Conservation (phyloP, 2,329 filamentous ascomycete genomes). For the Microdochium bolleyi region DNA sequence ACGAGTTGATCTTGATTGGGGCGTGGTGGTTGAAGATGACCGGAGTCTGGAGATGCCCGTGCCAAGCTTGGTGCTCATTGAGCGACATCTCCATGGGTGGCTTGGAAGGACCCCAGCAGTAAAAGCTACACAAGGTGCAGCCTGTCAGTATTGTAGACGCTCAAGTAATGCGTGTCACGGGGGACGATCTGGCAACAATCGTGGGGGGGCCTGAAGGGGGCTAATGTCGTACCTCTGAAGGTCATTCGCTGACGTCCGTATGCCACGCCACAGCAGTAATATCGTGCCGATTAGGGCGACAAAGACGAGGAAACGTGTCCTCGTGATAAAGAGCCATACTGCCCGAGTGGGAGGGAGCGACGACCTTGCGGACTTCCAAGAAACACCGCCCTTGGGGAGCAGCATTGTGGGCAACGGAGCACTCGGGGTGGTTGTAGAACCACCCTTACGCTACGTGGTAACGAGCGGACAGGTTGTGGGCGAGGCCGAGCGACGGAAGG, state of each 20-base stretch:
- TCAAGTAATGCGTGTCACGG: constrained; percentile 10
- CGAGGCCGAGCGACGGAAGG: background rate
- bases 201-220: too few species aligned
- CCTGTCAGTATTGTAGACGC: constrained; percentile 86
- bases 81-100: constrained; percentile 92
- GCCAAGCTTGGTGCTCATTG: constrained; percentile 88
- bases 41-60: constrained; percentile 79
- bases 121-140: constrained; percentile 57
- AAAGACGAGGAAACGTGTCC: constrained; percentile 69
- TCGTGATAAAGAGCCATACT: constrained; percentile 61
- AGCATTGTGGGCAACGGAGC: constrained; percentile 54
- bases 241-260: constrained; percentile 72
- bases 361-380: constrained; percentile 84
- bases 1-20: constrained; percentile 75
- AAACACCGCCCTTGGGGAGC: constrained; percentile 80
- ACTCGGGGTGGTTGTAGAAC: constrained; percentile 30
- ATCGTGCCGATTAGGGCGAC: constrained; percentile 63
- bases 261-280: constrained; percentile 80
- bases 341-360: constrained; percentile 71
- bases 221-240: constrained; percentile 86
- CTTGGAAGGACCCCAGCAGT: constrained; percentile 93
- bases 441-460: constrained; percentile 21
- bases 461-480: constrained; percentile 6
- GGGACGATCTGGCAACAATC: too few species aligned
- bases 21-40: constrained; percentile 95